Conservation (phyloP, 2,329 filamentous ascomycete genomes). For the Talaromyces sp. region DNA sequence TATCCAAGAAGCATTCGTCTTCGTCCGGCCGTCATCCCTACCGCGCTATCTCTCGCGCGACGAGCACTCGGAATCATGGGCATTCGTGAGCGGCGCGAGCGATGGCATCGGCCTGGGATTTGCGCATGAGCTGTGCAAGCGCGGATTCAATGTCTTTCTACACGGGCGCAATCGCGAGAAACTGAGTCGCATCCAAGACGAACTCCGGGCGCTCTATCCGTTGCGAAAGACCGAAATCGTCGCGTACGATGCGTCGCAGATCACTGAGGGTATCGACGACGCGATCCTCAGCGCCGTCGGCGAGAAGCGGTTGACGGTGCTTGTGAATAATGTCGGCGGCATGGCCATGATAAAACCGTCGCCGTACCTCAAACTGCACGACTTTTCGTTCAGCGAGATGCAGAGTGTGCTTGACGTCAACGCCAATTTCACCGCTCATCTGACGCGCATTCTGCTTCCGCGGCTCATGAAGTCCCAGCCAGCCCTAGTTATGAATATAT, state of each 20-base stretch:
- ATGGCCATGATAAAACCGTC: slow-evolving; percentile 18
- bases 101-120: slow-evolving; percentile 53
- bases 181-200: slow-evolving; percentile 36
- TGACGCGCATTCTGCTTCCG: slow-evolving; percentile 46
- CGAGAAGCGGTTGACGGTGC: slow-evolving; percentile 44
- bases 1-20: slow-evolving; percentile 11
- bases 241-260: slow-evolving; percentile 40
- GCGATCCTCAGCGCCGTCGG: slow-evolving; percentile 24
- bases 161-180: slow-evolving; percentile 53
- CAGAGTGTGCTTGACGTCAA: slow-evolving; percentile 45
- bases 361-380: slow-evolving; percentile 32
- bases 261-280: slow-evolving; percentile 17
- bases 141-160: slow-evolving; percentile 53
- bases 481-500: slow-evolving; percentile 48
- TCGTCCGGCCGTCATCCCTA: slow-evolving; percentile 15
- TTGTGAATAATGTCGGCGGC: slow-evolving; percentile 56
- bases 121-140: slow-evolving; percentile 45
- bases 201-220: slow-evolving; percentile 40
- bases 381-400: slow-evolving; percentile 33
- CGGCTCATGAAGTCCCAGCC: slow-evolving; percentile 37
- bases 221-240: slow-evolving; percentile 34
- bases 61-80: slow-evolving; percentile 31
- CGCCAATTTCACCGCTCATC: slow-evolving; percentile 45
- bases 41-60: slow-evolving; percentile 13
- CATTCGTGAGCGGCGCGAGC: slow-evolving; percentile 50